phyloP scores from a whole-genome alignment of 1,139 yeast species.

The Yamadazyma taylorii region DNA sequence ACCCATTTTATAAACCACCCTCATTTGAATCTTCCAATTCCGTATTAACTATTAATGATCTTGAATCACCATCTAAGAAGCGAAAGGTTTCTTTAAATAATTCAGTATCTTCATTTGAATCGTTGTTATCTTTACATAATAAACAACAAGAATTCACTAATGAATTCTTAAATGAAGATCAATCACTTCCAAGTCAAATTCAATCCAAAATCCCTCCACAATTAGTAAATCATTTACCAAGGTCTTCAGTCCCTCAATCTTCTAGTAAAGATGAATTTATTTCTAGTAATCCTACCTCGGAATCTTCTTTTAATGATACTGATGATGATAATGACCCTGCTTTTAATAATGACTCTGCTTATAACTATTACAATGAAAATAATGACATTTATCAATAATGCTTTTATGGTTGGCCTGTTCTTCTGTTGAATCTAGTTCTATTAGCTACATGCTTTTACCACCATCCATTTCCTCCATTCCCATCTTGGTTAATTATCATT shows the following conservation, averaged over 20 bases:
- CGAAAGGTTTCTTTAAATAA: constrained; percentile 13
- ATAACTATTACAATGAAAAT: constrained; percentile 5
- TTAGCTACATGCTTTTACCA: too few relatives aligned
- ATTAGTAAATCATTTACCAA: background rate
- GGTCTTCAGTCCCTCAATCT: too few relatives aligned
- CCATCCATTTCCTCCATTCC: too few relatives aligned
- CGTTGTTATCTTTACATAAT: constrained; percentile 26
- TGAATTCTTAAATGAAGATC: background rate
- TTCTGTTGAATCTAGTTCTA: background rate
- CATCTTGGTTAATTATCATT: too few relatives aligned
- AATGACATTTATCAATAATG: background rate
- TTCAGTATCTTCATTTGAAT: constrained; percentile 53
- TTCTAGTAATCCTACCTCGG: background rate
- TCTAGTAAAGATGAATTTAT: too few relatives aligned
- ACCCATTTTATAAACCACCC: constrained; percentile 19
- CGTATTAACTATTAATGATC: constrained; percentile 2
- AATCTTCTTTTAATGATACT: constrained; percentile 5
- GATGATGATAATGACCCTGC: constrained; percentile 4
- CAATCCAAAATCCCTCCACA: background rate
- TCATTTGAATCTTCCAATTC: constrained; percentile 8
- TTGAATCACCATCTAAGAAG: constrained; percentile 17
- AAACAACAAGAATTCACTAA: background rate
- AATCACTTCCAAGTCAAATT: background rate
- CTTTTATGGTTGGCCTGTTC: too few relatives aligned
- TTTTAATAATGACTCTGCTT: too few relatives aligned